Evolutionary conservation across 2,329 filamentous ascomycete genomes (phyloP).

Genomic region (Didymella sp.): DNA sequence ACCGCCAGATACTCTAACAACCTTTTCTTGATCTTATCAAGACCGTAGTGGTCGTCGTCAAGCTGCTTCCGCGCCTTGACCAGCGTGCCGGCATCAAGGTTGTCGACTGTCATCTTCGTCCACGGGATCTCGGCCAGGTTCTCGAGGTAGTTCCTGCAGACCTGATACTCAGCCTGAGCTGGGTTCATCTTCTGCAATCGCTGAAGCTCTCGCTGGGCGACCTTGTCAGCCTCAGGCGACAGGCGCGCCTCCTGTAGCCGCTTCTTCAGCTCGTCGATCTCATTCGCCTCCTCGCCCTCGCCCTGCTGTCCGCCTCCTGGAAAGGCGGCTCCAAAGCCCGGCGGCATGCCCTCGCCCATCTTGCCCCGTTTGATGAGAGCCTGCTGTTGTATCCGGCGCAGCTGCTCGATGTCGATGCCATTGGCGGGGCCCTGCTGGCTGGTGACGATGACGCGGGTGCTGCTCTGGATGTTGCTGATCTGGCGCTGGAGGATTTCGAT

Average conservation of each 20-base stretch:
- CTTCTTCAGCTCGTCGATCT: slow-evolving; percentile 90
- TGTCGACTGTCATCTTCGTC: slow-evolving; percentile 83
- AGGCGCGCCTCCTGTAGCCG: slow-evolving; percentile 82
- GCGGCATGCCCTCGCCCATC: slow-evolving; percentile 42
- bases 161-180: slow-evolving; percentile 93
- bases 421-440: slow-evolving; percentile 63
- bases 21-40: slow-evolving; percentile 97
- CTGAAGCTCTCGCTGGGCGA: slow-evolving; percentile 88
- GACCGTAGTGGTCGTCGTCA: slow-evolving; percentile 93
- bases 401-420: slow-evolving; percentile 53
- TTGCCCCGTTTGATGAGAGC: slow-evolving; percentile 48
- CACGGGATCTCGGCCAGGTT: slow-evolving; percentile 94
- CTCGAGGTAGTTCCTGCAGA: slow-evolving; percentile 91
- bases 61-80: slow-evolving; percentile 83
- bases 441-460: slow-evolving; percentile 82
- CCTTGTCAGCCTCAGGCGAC: slow-evolving; percentile 82
- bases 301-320: slow-evolving; percentile 56
- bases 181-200: slow-evolving; percentile 94
- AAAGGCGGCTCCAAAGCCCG: slow-evolving; percentile 51
- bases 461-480: slow-evolving; percentile 82
- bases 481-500: slow-evolving; percentile 85
- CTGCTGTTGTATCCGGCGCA: slow-evolving; percentile 54
- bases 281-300: slow-evolving; percentile 86
- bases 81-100: slow-evolving; percentile 81
- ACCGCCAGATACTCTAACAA: slow-evolving; percentile 95